A percentile compares a stretch with the other conserved stretches of the same genome.
Conservation (phyloP, 2,329 filamentous ascomycete genomes). For the Cytospora schulzeri region DNA sequence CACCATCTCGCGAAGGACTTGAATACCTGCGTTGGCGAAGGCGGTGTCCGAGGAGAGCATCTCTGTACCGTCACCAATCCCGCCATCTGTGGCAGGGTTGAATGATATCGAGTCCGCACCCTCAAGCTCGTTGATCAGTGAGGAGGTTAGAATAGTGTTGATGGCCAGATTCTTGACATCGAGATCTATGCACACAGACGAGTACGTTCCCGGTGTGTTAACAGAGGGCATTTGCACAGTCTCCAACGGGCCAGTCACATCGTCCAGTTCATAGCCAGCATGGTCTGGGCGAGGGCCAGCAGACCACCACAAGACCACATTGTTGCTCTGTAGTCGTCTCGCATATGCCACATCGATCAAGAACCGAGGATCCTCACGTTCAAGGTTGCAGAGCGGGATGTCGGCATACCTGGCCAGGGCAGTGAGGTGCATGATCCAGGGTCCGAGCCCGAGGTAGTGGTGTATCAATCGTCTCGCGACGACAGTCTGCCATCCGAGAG, state of each 20-base stretch:
- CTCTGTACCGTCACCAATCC: constrained; percentile 63
- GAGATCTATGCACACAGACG: constrained; percentile 94
- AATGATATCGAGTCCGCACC: constrained; percentile 85
- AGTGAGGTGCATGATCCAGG: constrained; percentile 87
- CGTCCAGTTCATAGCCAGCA: constrained; percentile 92
- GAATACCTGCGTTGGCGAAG: constrained; percentile 88
- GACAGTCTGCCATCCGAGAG: constrained; percentile 90
- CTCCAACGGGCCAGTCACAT: constrained; percentile 80
- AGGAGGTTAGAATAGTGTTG: constrained; percentile 96
- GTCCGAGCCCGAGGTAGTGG: constrained; percentile 89
- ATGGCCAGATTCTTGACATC: constrained; percentile 93
- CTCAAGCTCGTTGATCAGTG: constrained; percentile 94
- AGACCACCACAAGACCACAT: constrained; percentile 98
- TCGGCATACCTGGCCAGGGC: constrained; percentile 90
- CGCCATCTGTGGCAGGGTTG: constrained; percentile 71
- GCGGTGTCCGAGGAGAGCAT: constrained; percentile 83
- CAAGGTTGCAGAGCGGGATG: constrained; percentile 91
- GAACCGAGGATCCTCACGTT: constrained; percentile 90
- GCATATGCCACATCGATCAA: constrained; percentile 96
- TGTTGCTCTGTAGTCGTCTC: constrained; percentile 82
- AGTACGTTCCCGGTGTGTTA: constrained; percentile 91
- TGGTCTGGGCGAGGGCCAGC: constrained; percentile 85
- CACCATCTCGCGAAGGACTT: constrained; percentile 95
- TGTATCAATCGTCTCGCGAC: constrained; percentile 83
- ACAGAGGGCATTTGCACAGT: constrained; percentile 88